A percentile compares a stretch with the other conserved stretches of the same genome.
Conservation (phyloP, 2,329 filamentous ascomycete genomes). For the Paecilomyces formosus region DNA sequence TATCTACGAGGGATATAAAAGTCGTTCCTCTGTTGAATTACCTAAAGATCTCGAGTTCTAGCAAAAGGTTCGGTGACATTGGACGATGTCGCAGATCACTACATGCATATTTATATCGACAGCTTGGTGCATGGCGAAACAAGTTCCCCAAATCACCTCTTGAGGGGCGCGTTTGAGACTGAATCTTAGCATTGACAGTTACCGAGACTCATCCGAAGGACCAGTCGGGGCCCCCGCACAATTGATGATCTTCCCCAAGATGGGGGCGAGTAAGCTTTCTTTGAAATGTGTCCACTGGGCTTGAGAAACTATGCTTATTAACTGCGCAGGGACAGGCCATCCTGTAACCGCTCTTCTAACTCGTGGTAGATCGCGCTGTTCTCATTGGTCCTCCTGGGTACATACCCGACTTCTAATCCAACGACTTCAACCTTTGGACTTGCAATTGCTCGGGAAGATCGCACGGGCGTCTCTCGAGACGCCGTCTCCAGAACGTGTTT, state of each 20-base stretch:
- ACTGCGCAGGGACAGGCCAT: neutral
- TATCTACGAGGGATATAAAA: no score
- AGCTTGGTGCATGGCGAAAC: no score
- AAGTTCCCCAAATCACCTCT: no score
- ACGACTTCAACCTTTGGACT: neutral
- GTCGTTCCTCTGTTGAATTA: neutral
- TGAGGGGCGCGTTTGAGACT: no score
- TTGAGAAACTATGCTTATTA: neutral
- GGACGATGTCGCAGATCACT: no score
- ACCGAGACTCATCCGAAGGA: neutral
- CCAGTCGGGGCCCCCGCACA: neutral
- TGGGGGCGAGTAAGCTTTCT: neutral
- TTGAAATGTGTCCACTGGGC: neutral
- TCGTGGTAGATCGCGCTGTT: neutral
- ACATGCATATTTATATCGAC: no score
- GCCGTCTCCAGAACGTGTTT: slow-evolving; percentile 4
- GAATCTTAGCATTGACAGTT: neutral
- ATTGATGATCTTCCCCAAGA: neutral
- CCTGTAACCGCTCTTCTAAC: neutral
- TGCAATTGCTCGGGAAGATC: neutral
- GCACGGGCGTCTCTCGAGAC: neutral
- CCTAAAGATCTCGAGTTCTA: no score
- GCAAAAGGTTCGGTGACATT: no score
- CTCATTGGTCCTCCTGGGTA: neutral
- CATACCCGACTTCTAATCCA: neutral